Evolutionary conservation across 257 asterid genomes (phyloP), one percentile per base, ranked within the genome.

Genomic region (Rhazya stricta): DNA sequence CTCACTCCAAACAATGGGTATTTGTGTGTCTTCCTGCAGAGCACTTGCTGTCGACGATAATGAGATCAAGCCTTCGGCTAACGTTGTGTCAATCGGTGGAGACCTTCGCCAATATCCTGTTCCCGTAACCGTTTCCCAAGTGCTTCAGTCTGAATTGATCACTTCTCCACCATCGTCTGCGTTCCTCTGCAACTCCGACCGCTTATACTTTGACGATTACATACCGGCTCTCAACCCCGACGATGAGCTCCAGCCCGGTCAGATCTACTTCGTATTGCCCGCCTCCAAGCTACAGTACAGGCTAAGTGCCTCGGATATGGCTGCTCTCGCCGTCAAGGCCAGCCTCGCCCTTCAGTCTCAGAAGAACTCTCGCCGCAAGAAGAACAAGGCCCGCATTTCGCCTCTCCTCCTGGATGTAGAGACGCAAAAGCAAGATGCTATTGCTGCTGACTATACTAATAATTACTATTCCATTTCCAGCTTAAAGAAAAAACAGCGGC

Each of bases 291-390:
- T 88, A 23, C 83, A 76, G 16, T 83, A 86, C 32, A 88, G 81
- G 12, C 84, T 91, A 27, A 79, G 85, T 15, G 91, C 95, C 37
- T 77, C 95, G 21, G 97, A 91, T 42, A 86, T 91, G 97, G 97
- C 91, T 15, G 91, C 95, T n/a, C 62, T 89, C 21, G 95, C 97
- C 67, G 87, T 91, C 12, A 89, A 89, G 82, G 97, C 97, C 21
- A 86, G 93, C 86, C 39, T 80, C 21, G 97, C 93, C 6, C 77
- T 91, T 12, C 78, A 85, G 75, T 66, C 82, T 39, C 75, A 69
- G 72, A 57, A 13, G 21, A 75, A 19, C 18, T 51, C 50, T 1
- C 73, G 84, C 46, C 77, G 84, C 15, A 80, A 84, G 46, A 81
- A 73, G 54, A 80, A 77, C 21, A 82, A 73, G 65, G 62, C 91